phyloP scores from a whole-genome alignment of 2,329 filamentous ascomycete species.

The Scedosporium dehoogii region DNA sequence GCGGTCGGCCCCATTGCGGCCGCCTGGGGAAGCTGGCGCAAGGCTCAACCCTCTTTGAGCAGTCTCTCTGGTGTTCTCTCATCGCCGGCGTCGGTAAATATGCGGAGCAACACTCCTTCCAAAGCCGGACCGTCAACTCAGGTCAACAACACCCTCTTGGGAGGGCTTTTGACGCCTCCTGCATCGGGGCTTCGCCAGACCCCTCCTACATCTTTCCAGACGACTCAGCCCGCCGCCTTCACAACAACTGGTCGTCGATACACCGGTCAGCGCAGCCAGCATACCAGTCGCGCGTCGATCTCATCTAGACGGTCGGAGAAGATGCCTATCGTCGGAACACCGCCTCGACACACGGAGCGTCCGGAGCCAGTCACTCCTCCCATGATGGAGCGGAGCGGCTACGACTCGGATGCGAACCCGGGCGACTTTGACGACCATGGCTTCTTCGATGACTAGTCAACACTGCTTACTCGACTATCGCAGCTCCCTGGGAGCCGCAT shows the following conservation, averaged over 20 bases:
- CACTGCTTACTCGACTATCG: not conserved
- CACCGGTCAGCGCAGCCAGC: slow-evolving; percentile 22
- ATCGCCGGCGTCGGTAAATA: slow-evolving; percentile 28
- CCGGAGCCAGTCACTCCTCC: slow-evolving; percentile 46
- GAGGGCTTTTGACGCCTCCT: slow-evolving; percentile 83
- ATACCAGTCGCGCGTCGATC: slow-evolving; percentile 19
- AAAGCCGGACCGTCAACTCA: slow-evolving; percentile 34
- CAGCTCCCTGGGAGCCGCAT: too few species aligned
- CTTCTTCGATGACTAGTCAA: slow-evolving; percentile 40
- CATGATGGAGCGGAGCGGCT: slow-evolving; percentile 48
- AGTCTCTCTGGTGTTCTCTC: slow-evolving; percentile 37
- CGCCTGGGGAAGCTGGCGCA: slow-evolving; percentile 96
- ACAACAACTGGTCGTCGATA: slow-evolving; percentile 49
- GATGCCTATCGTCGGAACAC: slow-evolving; percentile 28
- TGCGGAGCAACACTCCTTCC: slow-evolving; percentile 46
- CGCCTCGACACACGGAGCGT: slow-evolving; percentile 29
- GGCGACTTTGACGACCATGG: slow-evolving; percentile 51
- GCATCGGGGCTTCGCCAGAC: slow-evolving; percentile 60
- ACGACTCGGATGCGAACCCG: slow-evolving; percentile 51
- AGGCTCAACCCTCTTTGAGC: slow-evolving; percentile 42
- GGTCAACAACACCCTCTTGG: slow-evolving; percentile 49
- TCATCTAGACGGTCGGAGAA: slow-evolving; percentile 29
- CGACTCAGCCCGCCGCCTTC: slow-evolving; percentile 50
- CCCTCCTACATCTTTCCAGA: slow-evolving; percentile 30
- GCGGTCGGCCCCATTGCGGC: slow-evolving; percentile 69